phyloP scores from a whole-genome alignment of 352 stramenopile species.

The Globisporangium recalcitrans region DNA sequence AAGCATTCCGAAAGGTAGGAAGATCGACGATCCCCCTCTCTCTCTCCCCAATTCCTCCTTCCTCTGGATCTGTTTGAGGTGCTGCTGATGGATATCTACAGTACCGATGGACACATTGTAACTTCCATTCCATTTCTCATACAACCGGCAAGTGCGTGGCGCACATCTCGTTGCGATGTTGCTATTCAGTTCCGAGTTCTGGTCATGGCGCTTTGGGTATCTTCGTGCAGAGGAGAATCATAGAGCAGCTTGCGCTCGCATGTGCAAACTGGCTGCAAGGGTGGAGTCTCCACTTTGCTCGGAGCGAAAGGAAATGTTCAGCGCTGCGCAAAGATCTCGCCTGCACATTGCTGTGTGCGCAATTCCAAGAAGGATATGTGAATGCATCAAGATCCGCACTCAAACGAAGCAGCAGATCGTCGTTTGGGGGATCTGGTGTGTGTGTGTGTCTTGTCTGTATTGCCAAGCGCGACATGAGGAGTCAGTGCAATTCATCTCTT shows the following conservation, averaged over 20 bases:
- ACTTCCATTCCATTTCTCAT: not conserved
- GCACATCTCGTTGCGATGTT: not conserved
- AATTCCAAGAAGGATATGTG: not conserved
- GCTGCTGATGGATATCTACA: not conserved
- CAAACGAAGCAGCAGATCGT: not conserved
- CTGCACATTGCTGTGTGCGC: not conserved
- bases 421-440: not conserved
- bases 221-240: no score
- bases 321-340: not conserved
- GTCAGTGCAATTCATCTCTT: constrained; percentile 12
- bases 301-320: not conserved
- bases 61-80: no score
- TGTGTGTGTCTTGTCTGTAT: constrained; percentile 6
- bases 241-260: not conserved
- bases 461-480: constrained; percentile 6
- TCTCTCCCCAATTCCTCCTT: not conserved
- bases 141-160: not conserved
- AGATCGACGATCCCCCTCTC: constrained; percentile 5
- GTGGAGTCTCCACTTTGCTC: not conserved
- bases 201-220: not conserved
- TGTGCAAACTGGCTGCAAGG: not conserved
- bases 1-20: constrained; percentile 8
- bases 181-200: not conserved
- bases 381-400: not conserved
- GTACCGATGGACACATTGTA: not conserved